These are phyloP conservation scores for Ochetophila trinervis DNA, from an alignment of 306 rosid genomes.

Conservation along the genomic window DNA sequence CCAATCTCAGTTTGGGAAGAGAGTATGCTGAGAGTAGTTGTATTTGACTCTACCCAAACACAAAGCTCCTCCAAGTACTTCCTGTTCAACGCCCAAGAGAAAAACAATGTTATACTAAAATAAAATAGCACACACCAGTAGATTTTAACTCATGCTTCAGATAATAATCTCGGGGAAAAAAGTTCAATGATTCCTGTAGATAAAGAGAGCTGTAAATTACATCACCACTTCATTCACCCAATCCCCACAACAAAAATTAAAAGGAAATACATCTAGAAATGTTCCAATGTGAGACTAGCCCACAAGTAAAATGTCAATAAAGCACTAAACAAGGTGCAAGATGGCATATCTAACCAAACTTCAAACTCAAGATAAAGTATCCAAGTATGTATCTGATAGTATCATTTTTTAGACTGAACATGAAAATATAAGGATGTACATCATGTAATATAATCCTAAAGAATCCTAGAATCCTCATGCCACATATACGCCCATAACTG, in stretches of 20 bases:
- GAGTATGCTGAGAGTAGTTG: conserved; percentile 70
- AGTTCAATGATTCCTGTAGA: neutral
- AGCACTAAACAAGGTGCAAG: no score
- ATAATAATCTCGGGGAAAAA: neutral
- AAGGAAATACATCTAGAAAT: no score
- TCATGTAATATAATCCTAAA: neutral
- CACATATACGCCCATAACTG: neutral
- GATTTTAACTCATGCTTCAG: neutral
- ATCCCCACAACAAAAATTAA: no score
- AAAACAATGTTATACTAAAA: neutral
- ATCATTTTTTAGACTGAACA: neutral
- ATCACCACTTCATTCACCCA: no score
- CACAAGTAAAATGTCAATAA: no score
- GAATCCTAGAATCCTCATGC: neutral
- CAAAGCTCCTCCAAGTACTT: conserved; percentile 89
- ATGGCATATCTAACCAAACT: no score
- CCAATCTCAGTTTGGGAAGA: conserved; percentile 94
- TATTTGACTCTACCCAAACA: conserved; percentile 94
- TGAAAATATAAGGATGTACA: neutral
- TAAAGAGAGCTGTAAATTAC: no score
- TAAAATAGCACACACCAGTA: neutral
- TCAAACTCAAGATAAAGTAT: no score
- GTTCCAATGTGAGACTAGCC: no score
- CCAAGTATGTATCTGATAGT: neutral
- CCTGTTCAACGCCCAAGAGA: conserved; percentile 39